Evolutionary conservation across 768 basidiomycete species (phyloP).

Genomic region (Boletus vermiculosoides): DNA sequence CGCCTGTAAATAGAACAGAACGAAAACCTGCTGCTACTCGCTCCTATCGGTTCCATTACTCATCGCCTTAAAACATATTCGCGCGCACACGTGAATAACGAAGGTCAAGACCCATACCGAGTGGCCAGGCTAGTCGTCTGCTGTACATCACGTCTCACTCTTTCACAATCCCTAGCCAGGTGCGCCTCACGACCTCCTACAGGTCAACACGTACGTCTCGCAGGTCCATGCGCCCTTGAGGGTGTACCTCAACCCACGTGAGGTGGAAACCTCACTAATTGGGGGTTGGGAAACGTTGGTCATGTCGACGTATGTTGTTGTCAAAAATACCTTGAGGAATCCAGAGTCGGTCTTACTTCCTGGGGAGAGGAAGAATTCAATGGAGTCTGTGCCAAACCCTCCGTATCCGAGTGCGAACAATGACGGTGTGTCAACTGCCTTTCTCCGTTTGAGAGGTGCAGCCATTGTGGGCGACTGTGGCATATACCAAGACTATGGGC

Average conservation of each 20-base stretch:
- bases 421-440: conserved; percentile 4
- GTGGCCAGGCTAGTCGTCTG: neutral
- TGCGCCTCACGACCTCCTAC: neutral
- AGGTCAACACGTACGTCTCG: conserved; percentile 23
- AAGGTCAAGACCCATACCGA: neutral
- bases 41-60: neutral
- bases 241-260: neutral
- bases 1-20: neutral
- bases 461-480: conserved; percentile 4
- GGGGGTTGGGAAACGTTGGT: conserved; percentile 7
- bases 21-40: neutral
- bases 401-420: conserved; percentile 22
- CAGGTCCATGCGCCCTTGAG: conserved; percentile 14
- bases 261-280: neutral
- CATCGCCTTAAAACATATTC: neutral
- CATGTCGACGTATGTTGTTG: conserved; percentile 22
- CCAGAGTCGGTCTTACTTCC: conserved; percentile 11
- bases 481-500: conserved; percentile 16
- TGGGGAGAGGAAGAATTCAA: conserved; percentile 15
- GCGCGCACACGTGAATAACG: neutral
- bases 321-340: conserved; percentile 25
- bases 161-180: neutral
- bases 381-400: conserved; percentile 17
- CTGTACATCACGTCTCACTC: neutral
- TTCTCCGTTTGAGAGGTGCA: conserved; percentile 8